A percentile compares a stretch with the other conserved stretches of the same genome.
phyloP scores from a whole-genome alignment of 495 filamentous ascomycete genomes.

The Lindgomyces ingoldianus region DNA sequence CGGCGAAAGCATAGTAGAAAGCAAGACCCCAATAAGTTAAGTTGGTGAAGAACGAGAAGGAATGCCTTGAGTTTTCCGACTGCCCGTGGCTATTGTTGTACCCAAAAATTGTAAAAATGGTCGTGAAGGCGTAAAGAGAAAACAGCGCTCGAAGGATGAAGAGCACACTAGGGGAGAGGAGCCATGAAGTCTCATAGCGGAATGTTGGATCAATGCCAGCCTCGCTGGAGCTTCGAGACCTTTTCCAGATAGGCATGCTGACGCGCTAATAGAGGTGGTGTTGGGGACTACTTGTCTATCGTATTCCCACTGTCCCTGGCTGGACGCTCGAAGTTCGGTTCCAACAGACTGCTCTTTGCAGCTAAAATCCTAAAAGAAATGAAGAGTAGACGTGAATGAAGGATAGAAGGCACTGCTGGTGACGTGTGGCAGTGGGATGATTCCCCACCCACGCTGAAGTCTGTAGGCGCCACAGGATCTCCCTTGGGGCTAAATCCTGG shows the following conservation, averaged over 20 bases:
- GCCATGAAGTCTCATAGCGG: conserved; percentile 75
- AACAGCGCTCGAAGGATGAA: conserved; percentile 60
- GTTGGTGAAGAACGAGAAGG: conserved; percentile 80
- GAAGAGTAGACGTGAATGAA: too few species aligned
- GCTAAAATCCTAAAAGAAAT: too few species aligned
- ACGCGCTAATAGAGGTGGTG: neutral
- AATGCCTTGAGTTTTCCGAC: conserved; percentile 45
- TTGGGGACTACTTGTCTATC: neutral
- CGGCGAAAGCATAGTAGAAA: conserved; percentile 70
- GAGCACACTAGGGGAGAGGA: conserved; percentile 64
- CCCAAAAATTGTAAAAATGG: conserved; percentile 67
- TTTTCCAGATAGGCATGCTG: conserved; percentile 17
- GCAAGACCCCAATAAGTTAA: conserved; percentile 77
- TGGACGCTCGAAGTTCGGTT: too few species aligned
- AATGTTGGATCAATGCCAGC: conserved; percentile 39
- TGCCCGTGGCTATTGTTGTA: conserved; percentile 54
- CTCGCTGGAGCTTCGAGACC: neutral
- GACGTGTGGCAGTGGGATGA: too few species aligned
- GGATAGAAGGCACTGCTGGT: too few species aligned
- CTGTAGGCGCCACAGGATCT: too few species aligned
- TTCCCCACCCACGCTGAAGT: too few species aligned
- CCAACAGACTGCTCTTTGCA: too few species aligned
- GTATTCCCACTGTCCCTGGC: neutral
- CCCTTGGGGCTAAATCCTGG: too few species aligned
- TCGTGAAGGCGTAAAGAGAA: conserved; percentile 69